Percentiles rank a stretch among this genome's conserved stretches.
Evolutionary conservation across 129 eudicot genomes (phyloP).

Genomic region (Saussurea involucrata): DNA sequence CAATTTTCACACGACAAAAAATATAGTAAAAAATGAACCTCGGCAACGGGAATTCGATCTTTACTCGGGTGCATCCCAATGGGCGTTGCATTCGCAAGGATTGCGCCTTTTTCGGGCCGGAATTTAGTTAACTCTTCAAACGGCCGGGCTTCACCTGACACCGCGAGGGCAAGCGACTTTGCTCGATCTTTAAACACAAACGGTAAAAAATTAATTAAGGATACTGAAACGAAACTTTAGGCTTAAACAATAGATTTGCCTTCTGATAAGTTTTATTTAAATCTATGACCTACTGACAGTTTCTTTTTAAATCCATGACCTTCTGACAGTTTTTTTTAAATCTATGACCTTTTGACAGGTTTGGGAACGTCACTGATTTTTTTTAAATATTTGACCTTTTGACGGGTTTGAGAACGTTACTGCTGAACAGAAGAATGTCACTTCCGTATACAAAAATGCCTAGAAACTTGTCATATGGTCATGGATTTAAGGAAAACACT

Average conservation of each 20-base stretch:
- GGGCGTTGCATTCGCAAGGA: conserved; percentile 87
- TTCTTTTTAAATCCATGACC: not conserved
- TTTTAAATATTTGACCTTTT: not conserved
- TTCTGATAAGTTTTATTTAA: no score
- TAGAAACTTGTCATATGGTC: not conserved
- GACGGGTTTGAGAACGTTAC: not conserved
- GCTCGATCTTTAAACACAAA: conserved; percentile 55
- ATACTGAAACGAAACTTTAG: not conserved
- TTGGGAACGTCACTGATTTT: no score
- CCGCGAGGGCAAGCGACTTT: conserved; percentile 57
- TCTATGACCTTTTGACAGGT: not conserved
- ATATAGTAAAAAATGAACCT: conserved; percentile 39
- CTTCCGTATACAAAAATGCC: not conserved
- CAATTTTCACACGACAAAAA: not conserved
- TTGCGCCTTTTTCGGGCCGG: conserved; percentile 67
- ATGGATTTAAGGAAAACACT: not conserved
- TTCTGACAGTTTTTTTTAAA: not conserved
- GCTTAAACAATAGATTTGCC: not conserved
- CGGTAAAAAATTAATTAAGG: not conserved
- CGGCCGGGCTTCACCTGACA: conserved; percentile 59
- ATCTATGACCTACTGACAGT: not conserved
- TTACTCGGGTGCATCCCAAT: conserved; percentile 81
- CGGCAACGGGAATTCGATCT: conserved; percentile 68
- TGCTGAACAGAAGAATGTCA: not conserved
- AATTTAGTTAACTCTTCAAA: conserved; percentile 44